Evolutionary conservation across 148 eudicot species (phyloP).

Genomic region (Fagopyrum homotropicum): DNA sequence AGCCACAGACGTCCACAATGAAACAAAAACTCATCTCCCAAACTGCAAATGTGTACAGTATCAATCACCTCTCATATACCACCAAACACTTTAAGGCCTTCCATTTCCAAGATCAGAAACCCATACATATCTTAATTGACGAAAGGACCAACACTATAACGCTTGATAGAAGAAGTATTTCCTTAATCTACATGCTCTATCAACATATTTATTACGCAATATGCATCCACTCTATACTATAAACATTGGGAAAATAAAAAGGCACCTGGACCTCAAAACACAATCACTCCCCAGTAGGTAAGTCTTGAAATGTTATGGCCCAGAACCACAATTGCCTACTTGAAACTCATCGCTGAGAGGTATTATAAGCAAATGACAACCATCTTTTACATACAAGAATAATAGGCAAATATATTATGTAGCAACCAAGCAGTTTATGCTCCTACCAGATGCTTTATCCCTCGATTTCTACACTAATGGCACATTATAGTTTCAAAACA

Average conservation of each 20-base stretch:
- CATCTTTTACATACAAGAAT: neutral
- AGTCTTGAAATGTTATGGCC: no score
- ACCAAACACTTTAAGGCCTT: neutral
- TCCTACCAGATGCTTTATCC: neutral
- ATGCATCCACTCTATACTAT: neutral
- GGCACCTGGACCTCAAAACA: neutral
- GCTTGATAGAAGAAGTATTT: neutral
- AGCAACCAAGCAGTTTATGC: neutral
- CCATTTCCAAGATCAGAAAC: neutral
- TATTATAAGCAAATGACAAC: neutral
- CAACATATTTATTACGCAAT: neutral
- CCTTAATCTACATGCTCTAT: neutral
- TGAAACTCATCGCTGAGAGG: neutral
- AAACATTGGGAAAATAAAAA: neutral
- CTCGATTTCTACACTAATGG: neutral
- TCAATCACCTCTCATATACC: neutral
- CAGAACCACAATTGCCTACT: neutral
- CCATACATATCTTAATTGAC: neutral
- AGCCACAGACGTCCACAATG: neutral
- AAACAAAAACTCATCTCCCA: neutral
- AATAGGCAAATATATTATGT: neutral
- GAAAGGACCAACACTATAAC: neutral
- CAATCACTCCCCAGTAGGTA: no score
- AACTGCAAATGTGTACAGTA: neutral
- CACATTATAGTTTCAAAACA: neutral